Conservation (phyloP, 495 filamentous ascomycete species). For the Neurospora intermedia region DNA sequence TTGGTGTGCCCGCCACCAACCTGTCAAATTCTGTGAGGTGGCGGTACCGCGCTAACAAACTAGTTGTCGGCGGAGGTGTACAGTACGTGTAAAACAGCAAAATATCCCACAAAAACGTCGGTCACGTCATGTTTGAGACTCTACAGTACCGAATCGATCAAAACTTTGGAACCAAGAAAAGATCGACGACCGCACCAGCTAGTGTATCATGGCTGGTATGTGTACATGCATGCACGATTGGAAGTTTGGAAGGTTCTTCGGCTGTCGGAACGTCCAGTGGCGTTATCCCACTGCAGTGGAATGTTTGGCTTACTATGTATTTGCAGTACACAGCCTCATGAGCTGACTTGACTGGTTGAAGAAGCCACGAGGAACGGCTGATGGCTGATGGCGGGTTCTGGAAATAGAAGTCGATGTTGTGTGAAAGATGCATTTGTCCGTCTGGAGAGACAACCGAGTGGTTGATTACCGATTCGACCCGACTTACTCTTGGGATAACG, state of each 20-base stretch:
- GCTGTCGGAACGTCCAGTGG: not conserved
- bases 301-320: not conserved
- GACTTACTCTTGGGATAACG: not conserved
- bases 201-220: too few relatives aligned
- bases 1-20: too few relatives aligned
- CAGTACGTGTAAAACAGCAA: not conserved
- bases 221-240: too few relatives aligned
- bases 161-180: not conserved
- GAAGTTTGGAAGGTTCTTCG: not conserved
- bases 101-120: not conserved
- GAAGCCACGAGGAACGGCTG: not conserved
- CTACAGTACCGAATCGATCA: not conserved
- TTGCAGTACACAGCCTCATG: not conserved
- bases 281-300: not conserved
- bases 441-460: not conserved
- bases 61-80: too few relatives aligned
- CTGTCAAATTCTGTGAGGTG: too few relatives aligned
- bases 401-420: not conserved
- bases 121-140: not conserved
- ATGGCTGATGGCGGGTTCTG: not conserved
- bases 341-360: not conserved
- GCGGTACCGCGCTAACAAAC: too few relatives aligned
- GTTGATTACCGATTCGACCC: not conserved
- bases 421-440: not conserved
- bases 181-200: not conserved